Base-by-base conservation (phyloP, 2,329 filamentous ascomycete species). In the Fusarium nematophilum region DNA sequence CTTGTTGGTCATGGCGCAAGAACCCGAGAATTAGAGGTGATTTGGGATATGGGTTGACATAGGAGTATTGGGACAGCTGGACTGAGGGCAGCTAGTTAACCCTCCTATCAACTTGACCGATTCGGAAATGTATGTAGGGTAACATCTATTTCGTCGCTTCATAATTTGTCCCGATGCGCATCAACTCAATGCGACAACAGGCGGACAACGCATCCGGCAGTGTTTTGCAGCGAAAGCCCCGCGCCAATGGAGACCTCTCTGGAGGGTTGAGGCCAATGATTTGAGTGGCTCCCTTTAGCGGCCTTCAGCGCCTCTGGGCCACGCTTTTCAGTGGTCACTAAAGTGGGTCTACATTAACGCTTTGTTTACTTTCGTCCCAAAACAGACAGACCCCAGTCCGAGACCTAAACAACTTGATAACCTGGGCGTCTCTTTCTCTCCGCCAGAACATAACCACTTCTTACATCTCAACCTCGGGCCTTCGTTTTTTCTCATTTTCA, bases 351-450 rank as follows among this genome's bases (percentile, higher is more conserved):
- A n/a, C 29, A 10, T 13, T 2, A 23, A 21, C 23, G 59, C 60
- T 74, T 74, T 74, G 72, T 74, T 74, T 74, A 74, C 72, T 73
- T 74, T 68, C 57, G 29, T 55, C 70, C 69, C 57, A 72, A 73
- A 73, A 70, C 66, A 68, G 70, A 65, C 63, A 44, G 56, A 49
- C 53, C 57, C 47, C 37, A 31, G 47, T 51, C 61, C 53, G 33
- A 53, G 42, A 58, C 63, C 60, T 52, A 59, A 66, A 67, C 65
- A 57, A 49, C 37, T 53, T 61, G 46, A 62, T 61, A 43, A 65
- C 56, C 40, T 39, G 54, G 38, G 39, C 52, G 39, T 57, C 56
- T 60, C 52, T 57, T 62, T 57, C 55, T 52, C 57, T 57, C 36
- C 38, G 21, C 53, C 54, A 34, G 46, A 53, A 43, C 49, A 57